These are phyloP conservation scores for Iris macrosiphon DNA, from an alignment of 106 monocot species.

Conservation along the genomic window DNA sequence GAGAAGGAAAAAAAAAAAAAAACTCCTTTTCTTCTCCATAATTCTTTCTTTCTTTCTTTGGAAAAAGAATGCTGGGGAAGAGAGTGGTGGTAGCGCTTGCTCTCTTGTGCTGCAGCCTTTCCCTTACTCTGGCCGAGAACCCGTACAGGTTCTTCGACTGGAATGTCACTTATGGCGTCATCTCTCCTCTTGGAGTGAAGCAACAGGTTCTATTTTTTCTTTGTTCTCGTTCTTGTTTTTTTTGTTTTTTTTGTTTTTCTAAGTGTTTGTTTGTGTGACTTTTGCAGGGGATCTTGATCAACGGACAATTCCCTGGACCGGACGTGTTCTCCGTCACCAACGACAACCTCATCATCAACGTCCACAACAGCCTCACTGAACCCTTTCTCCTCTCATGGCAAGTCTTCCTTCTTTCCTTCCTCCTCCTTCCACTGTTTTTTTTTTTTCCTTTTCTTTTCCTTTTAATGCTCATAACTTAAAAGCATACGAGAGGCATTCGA, in stretches of 20 bases:
- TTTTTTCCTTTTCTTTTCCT: neutral
- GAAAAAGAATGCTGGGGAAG: neutral
- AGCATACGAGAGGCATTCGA: too few species aligned
- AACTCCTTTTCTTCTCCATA: too few species aligned
- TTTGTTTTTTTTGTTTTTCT: neutral
- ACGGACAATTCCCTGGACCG: slow-evolving; percentile 82
- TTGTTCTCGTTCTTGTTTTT: neutral
- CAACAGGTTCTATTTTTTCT: slow-evolving; percentile 3
- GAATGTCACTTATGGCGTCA: slow-evolving; percentile 7
- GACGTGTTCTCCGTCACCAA: slow-evolving; percentile 61
- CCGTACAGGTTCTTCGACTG: slow-evolving; percentile 8
- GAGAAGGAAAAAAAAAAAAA: too few species aligned
- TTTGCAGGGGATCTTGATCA: slow-evolving; percentile 57
- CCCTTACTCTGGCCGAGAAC: neutral
- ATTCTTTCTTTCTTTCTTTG: too few species aligned
- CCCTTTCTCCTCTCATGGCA: slow-evolving; percentile 77
- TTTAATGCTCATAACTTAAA: neutral
- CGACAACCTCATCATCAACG: slow-evolving; percentile 77
- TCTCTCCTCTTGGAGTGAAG: slow-evolving; percentile 8
- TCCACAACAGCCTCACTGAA: slow-evolving; percentile 61
- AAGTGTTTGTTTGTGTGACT: too few species aligned
- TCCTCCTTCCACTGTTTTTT: too few species aligned
- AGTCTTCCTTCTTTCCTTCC: neutral
- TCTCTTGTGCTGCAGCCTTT: neutral
- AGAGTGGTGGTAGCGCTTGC: neutral